phyloP scores from a whole-genome alignment of 2,329 filamentous ascomycete genomes.

The Saccharata proteae region DNA sequence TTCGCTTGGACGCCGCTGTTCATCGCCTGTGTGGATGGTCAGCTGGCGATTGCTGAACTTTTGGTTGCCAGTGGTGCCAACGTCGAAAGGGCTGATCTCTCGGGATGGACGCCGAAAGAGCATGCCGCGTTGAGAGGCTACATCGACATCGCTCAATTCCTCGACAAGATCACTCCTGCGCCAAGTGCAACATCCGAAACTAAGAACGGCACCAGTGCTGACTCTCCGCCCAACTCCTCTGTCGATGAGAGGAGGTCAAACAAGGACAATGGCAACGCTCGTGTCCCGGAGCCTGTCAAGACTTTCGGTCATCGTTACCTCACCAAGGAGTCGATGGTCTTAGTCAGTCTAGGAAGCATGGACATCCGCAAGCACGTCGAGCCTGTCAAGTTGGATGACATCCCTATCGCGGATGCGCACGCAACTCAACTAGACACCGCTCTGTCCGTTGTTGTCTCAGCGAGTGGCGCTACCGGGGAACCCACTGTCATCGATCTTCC shows the following conservation, averaged over 20 bases:
- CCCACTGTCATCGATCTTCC: constrained; percentile 84
- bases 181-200: constrained; percentile 18
- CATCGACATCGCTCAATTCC: constrained; percentile 60
- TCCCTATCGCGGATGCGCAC: constrained; percentile 78
- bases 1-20: constrained; percentile 96
- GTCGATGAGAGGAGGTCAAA: constrained; percentile 35
- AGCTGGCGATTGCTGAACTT: constrained; percentile 60
- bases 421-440: constrained; percentile 90
- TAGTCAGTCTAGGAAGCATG: constrained; percentile 91
- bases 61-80: constrained; percentile 70
- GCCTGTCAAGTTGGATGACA: constrained; percentile 75
- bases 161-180: constrained; percentile 45
- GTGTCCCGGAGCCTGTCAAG: constrained; percentile 68
- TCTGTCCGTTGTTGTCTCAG: constrained; percentile 80
- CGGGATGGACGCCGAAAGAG: constrained; percentile 88
- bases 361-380: constrained; percentile 73
- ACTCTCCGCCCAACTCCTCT: constrained; percentile 43
- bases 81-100: constrained; percentile 62
- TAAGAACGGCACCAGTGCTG: constrained; percentile 18
- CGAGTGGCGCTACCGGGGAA: constrained; percentile 73
- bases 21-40: constrained; percentile 82
- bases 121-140: constrained; percentile 87
- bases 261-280: constrained; percentile 27
- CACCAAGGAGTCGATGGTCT: constrained; percentile 73
- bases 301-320: constrained; percentile 94